Evolutionary conservation across 306 rosid genomes (phyloP), one percentile per base, ranked within the genome.

Genomic region (Ziziphus jujuba): DNA sequence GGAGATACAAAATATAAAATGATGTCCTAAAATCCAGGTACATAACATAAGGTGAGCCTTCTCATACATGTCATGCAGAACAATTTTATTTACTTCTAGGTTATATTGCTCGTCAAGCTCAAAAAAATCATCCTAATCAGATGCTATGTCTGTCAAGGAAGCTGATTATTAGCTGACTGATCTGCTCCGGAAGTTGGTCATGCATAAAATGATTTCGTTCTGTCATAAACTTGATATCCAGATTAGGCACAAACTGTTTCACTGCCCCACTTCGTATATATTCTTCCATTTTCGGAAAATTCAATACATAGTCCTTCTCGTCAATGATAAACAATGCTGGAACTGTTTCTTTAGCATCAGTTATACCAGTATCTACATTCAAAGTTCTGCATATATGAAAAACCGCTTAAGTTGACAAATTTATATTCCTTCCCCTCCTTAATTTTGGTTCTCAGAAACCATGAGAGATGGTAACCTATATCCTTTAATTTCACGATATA

Each of bases 131-230:
- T 28, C 20, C 7, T 10, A 31, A n/a, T 86, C 77, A 80, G 76
- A 33, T 49, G 21, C 69, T 67, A 44, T 79, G 87, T 25, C 79
- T 83, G 72, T 66, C 65, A 17, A 85, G 81, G 81, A 88, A 81
- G 47, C 68, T 57, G 63, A 85, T 62, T 54, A 88, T 70, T 58
- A 79, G 82, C 66, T 81, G 71, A 78, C 85, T 85, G 47, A 85
- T 74, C 69, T 83, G 70, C 59, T 85, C 77, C 5, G 86, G 89
- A 24, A 75, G 54, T 65, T 85, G 91, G 59, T 88, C 89, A 3
- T 75, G 85, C 44, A 81, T 76, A 75, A 83, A 88, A 65, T 83
- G 95, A 19, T 33, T 63, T 61, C 95, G 91, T 58, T 85, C 87
- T 25, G 79, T 77, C 25, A 81, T 13, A 68, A 15, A 81, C 19